phyloP scores from a whole-genome alignment of 345 rosid species.

The sweet orange (Citrus sinensis) region DVS_A1.0 CM039162.1:5382501-5383000 shows the following conservation, averaged over 20 bases:
- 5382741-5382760: constrained; percentile 87
- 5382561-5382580: constrained; percentile 16
- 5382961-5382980: constrained; percentile 53
- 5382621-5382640: neutral
- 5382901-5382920: constrained; percentile 75
- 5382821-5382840: neutral
- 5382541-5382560: neutral
- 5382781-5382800: constrained; percentile 80
- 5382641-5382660: neutral
- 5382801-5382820: neutral
- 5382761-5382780: constrained; percentile 92
- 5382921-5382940: constrained; percentile 69
- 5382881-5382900: constrained; percentile 93
- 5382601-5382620: neutral
- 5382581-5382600: constrained; percentile 4
- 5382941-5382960: constrained; percentile 90
- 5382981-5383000: constrained; percentile 82
- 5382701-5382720: constrained; percentile 65
- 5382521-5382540: constrained; percentile 18
- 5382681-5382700: neutral
- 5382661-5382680: neutral
- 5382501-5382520: too few species aligned
- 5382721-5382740: constrained; percentile 81
- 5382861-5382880: constrained; percentile 20
- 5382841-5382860: too few species aligned